These are phyloP conservation scores for Plasmopara muralis DNA, from an alignment of 352 stramenopile genomes.

Conservation along the genomic window DNA sequence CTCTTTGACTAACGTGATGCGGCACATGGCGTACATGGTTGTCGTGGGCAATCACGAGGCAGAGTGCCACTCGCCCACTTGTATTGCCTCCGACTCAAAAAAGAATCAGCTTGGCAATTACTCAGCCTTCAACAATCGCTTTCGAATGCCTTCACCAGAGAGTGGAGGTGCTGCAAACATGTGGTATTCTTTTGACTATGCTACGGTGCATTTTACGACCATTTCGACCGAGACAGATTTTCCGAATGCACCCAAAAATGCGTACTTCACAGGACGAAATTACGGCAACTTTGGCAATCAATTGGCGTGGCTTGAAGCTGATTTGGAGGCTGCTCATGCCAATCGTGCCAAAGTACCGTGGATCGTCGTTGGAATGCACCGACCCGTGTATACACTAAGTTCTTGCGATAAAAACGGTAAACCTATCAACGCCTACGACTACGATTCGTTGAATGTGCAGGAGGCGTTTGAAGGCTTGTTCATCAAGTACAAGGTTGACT, in stretches of 20 bases:
- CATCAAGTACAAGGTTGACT: slow-evolving; percentile 53
- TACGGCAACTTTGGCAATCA: slow-evolving; percentile 36
- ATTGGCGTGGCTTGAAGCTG: slow-evolving; percentile 41
- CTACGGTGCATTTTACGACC: slow-evolving; percentile 54
- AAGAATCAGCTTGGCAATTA: slow-evolving; percentile 40
- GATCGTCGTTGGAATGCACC: slow-evolving; percentile 49
- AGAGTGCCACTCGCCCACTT: slow-evolving; percentile 39
- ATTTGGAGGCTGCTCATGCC: slow-evolving; percentile 36
- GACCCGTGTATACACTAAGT: slow-evolving; percentile 37
- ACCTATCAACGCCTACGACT: slow-evolving; percentile 12
- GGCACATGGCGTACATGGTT: slow-evolving; percentile 56
- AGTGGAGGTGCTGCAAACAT: slow-evolving; percentile 33
- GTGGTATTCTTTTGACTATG: slow-evolving; percentile 40
- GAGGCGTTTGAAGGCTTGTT: slow-evolving; percentile 48
- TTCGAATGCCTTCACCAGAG: slow-evolving; percentile 31
- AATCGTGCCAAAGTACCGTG: slow-evolving; percentile 40
- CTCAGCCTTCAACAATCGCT: slow-evolving; percentile 42
- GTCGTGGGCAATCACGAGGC: slow-evolving; percentile 66
- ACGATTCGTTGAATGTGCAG: slow-evolving; percentile 26
- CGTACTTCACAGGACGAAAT: slow-evolving; percentile 17
- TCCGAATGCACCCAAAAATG: slow-evolving; percentile 25
- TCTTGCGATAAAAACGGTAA: slow-evolving; percentile 19
- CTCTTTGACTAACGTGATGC: slow-evolving; percentile 33
- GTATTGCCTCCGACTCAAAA: slow-evolving; percentile 18
- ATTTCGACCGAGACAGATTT: slow-evolving; percentile 67